Base-by-base conservation (phyloP, 1,284 basidiomycete species). In the Trichosporon sp. region DNA sequence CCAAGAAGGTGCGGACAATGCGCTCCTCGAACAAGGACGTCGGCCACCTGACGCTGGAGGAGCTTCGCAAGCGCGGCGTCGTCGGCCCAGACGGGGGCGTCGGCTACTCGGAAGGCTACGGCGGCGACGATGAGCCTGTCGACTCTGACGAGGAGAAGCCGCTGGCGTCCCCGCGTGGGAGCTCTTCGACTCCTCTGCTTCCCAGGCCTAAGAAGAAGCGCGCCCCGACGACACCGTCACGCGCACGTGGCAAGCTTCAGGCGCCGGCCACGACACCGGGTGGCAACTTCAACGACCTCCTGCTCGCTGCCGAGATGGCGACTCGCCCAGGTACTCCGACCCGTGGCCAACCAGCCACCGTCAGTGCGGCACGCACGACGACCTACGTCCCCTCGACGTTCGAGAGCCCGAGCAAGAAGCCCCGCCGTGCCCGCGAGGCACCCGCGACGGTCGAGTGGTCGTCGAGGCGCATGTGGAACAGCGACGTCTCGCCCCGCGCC, bases 91-190 rank as follows among this genome's bases (percentile, higher is more conserved):
- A 76, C 31, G 81, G 81, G 13, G 81, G 81, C 13, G 44, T 80
- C 1, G 79, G 81, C 1, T 82, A 81, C 62, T 71, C 77, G 1
- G 81, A 82, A 60, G 81, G 81, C 6, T 82, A 81, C 44, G 77
- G 74, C n/a, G 75, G 73, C n/a, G 74, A 73, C 0, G 75, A 75
- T 23, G 75, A 75, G 34, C 64, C 38, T 1, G 25, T 51, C 8
- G 51, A 42, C 2, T 31, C 51, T 18, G 68, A 68, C 3, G 75
- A 75, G 23, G 72, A 73, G 9, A 75, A 78, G 21, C 51, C 18
- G 29, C 62, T 58, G 18, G 56, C 29, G 18, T 60, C 56, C 15
- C 27, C 9, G 27, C 56, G 56, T 31, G 56, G 56, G 11, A 60
- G 27, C 51, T 21, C 32, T n/a, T 31, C 56, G 15, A 66, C 79